Evolutionary conservation across 108 stramenopile genomes (phyloP).

Genomic region (Cyclotella kingstonii): DNA sequence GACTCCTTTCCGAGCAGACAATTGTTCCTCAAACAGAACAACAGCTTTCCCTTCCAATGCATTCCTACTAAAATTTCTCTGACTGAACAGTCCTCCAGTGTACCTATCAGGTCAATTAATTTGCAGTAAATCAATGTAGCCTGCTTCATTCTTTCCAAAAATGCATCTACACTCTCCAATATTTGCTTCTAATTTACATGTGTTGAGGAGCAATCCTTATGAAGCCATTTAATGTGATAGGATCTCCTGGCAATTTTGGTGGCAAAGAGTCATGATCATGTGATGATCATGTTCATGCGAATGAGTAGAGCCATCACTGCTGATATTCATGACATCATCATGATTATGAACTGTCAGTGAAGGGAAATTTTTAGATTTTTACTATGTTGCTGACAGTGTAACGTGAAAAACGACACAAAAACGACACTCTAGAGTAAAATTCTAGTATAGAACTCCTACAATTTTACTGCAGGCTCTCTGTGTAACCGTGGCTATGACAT

Average conservation of each 20-base stretch:
- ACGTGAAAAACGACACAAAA: too few species aligned
- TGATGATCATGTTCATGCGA: too few species aligned
- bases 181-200: constrained; percentile 68
- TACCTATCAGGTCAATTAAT: constrained; percentile 94
- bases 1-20: constrained; percentile 72
- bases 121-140: constrained; percentile 93
- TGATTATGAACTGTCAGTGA: too few species aligned
- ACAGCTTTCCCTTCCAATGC: constrained; percentile 45
- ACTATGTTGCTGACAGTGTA: too few species aligned
- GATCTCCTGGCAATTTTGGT: constrained; percentile 79
- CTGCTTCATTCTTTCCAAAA: constrained; percentile 76
- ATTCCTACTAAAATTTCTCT: constrained; percentile 59
- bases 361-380: too few species aligned
- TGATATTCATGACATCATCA: too few species aligned
- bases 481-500: too few species aligned
- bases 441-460: too few species aligned
- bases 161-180: constrained; percentile 78
- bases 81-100: constrained; percentile 80
- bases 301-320: too few species aligned
- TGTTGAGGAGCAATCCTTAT: constrained; percentile 52
- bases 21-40: constrained; percentile 83
- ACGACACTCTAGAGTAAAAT: too few species aligned
- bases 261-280: too few species aligned
- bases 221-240: constrained; percentile 75
- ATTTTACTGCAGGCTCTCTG: too few species aligned